These are phyloP conservation scores for Aspergillus panamensis DNA, from an alignment of 495 filamentous ascomycete species.

Conservation along the genomic window DNA sequence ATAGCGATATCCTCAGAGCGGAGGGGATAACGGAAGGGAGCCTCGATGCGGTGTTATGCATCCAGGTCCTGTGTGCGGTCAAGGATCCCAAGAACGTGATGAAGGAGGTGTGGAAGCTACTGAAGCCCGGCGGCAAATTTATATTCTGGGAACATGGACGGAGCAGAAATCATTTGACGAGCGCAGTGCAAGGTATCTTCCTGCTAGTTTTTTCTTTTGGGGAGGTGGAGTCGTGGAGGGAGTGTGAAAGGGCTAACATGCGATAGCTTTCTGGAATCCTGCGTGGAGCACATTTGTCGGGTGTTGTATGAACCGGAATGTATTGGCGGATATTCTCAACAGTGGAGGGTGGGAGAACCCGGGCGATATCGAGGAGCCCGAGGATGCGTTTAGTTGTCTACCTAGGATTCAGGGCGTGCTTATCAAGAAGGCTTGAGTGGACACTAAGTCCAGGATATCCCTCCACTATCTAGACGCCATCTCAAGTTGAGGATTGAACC, in stretches of 20 bases:
- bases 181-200: constrained; percentile 28
- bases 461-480: neutral
- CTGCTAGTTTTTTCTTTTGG: neutral
- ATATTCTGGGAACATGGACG: constrained; percentile 45
- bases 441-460: neutral
- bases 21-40: constrained; percentile 38
- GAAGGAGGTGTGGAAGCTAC: constrained; percentile 26
- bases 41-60: constrained; percentile 31
- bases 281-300: constrained; percentile 27
- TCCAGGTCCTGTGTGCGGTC: constrained; percentile 32
- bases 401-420: constrained; percentile 28
- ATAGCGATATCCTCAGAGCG: constrained; percentile 30
- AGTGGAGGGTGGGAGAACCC: constrained; percentile 28
- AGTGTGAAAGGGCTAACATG: too few species aligned
- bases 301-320: constrained; percentile 21
- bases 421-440: constrained; percentile 23
- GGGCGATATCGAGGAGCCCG: constrained; percentile 20
- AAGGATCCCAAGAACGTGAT: constrained; percentile 24
- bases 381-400: constrained; percentile 20
- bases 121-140: constrained; percentile 37
- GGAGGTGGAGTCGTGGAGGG: neutral
- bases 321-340: constrained; percentile 24
- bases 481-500: neutral
- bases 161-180: constrained; percentile 29
- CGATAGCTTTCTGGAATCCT: constrained; percentile 24